These are phyloP conservation scores for Balakata baccata DNA, from an alignment of 345 rosid genomes.

Conservation along the genomic window DNA sequence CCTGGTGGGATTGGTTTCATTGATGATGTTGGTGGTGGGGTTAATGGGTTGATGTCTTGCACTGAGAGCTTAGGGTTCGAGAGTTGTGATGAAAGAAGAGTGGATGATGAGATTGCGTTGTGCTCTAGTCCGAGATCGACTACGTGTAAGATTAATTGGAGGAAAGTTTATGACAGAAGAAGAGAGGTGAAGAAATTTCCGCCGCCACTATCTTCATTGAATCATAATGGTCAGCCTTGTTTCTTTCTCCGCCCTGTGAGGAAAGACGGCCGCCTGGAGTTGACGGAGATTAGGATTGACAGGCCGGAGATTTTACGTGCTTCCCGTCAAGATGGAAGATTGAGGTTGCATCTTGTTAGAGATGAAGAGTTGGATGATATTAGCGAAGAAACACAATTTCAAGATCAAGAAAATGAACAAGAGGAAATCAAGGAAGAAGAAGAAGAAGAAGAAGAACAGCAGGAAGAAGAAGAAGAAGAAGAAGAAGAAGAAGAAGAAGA, in stretches of 20 bases:
- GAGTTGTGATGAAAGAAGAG: conserved; percentile 59
- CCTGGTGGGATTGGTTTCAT: conserved; percentile 38
- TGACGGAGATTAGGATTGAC: conserved; percentile 53
- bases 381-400: not conserved
- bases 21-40: conserved; percentile 47
- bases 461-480: conserved; percentile 11
- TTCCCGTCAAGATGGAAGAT: conserved; percentile 55
- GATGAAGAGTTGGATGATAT: not conserved
- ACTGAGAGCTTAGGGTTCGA: conserved; percentile 89
- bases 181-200: conserved; percentile 50
- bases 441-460: conserved; percentile 2
- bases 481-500: conserved; percentile 19
- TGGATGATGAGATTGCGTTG: conserved; percentile 31
- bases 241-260: conserved; percentile 65
- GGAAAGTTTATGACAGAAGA: conserved; percentile 27
- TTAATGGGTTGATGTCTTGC: conserved; percentile 61
- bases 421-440: conserved; percentile 7
- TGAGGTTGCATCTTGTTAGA: conserved; percentile 54
- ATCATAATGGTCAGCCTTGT: conserved; percentile 51
- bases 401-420: conserved; percentile 16
- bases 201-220: conserved; percentile 59
- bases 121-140: not conserved
- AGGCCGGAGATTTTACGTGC: conserved; percentile 56
- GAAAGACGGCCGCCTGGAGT: conserved; percentile 65
- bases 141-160: conserved; percentile 18